Evolutionary conservation across 2,329 filamentous ascomycete genomes (phyloP).

Genomic region (Neurospora sp.): DNA sequence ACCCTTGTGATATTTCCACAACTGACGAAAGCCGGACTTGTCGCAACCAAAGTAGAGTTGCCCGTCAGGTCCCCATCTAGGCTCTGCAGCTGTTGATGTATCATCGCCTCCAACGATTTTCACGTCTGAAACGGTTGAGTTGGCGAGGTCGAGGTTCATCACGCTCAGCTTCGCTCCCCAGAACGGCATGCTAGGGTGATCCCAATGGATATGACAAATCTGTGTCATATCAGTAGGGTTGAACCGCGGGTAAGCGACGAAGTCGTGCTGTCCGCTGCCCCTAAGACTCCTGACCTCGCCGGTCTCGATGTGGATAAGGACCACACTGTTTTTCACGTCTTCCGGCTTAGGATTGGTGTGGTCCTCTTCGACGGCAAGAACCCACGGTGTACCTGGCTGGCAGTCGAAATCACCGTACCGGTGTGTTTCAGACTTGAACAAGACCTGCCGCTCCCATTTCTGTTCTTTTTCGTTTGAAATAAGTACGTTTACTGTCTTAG

Average conservation of each 20-base stretch:
- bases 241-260: constrained; percentile 42
- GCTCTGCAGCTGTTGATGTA: constrained; percentile 26
- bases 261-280: constrained; percentile 37
- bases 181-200: constrained; percentile 44
- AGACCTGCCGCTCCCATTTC: background rate
- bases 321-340: constrained; percentile 28
- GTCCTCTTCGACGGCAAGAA: constrained; percentile 44
- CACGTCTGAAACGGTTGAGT: background rate
- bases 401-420: constrained; percentile 38
- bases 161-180: constrained; percentile 30
- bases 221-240: constrained; percentile 32
- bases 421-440: constrained; percentile 22
- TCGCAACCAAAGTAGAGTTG: constrained; percentile 40
- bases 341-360: constrained; percentile 28
- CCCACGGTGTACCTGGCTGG: constrained; percentile 28
- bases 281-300: constrained; percentile 26
- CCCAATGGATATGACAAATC: constrained; percentile 45
- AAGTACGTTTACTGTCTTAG: constrained; percentile 31
- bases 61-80: constrained; percentile 40
- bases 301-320: constrained; percentile 30
- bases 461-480: constrained; percentile 12
- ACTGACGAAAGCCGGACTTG: constrained; percentile 33
- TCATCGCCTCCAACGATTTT: constrained; percentile 30
- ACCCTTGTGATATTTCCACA: constrained; percentile 26
- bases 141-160: background rate